Conservation (phyloP, 2,329 filamentous ascomycete species). For the Alternaria consortialis region DNA sequence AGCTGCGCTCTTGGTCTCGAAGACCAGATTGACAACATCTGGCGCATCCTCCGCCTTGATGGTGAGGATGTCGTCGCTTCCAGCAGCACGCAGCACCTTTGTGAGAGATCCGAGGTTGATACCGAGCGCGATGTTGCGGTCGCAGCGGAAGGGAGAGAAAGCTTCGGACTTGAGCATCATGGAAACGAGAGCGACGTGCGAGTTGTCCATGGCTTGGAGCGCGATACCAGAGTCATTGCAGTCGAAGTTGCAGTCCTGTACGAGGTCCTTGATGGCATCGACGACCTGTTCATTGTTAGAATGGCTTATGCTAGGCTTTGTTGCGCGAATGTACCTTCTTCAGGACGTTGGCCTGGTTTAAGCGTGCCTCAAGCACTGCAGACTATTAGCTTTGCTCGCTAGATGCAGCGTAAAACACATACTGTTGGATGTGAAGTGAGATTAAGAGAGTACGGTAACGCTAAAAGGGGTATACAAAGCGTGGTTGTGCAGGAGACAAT, state of each 20-base stretch:
- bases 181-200: slow-evolving; percentile 96
- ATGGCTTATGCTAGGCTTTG: not conserved
- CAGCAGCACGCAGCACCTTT: slow-evolving; percentile 94
- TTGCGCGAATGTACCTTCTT: slow-evolving; percentile 76
- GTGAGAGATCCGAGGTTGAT: slow-evolving; percentile 97
- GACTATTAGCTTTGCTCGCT: slow-evolving; percentile 29
- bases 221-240: slow-evolving; percentile 99
- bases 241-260: slow-evolving; percentile 99
- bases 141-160: slow-evolving; percentile 95
- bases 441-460: slow-evolving; percentile 6
- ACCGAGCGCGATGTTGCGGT: slow-evolving; percentile 97
- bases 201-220: slow-evolving; percentile 99
- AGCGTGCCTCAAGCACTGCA: slow-evolving; percentile 92
- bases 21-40: slow-evolving; percentile 93
- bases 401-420: slow-evolving; percentile 1
- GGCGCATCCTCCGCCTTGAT: slow-evolving; percentile 97
- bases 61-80: slow-evolving; percentile 93
- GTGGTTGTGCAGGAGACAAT: slow-evolving; percentile 16
- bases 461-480: slow-evolving; percentile 12
- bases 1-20: slow-evolving; percentile 89
- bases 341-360: slow-evolving; percentile 90
- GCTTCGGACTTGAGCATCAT: slow-evolving; percentile 98
- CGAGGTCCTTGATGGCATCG: slow-evolving; percentile 98
- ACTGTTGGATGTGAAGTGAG: slow-evolving; percentile 29
- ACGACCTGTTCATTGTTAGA: slow-evolving; percentile 72